These are phyloP conservation scores for Tetrahymena malaccensis DNA, from an alignment of 73 alveolate species.

Conservation along the genomic window DNA sequence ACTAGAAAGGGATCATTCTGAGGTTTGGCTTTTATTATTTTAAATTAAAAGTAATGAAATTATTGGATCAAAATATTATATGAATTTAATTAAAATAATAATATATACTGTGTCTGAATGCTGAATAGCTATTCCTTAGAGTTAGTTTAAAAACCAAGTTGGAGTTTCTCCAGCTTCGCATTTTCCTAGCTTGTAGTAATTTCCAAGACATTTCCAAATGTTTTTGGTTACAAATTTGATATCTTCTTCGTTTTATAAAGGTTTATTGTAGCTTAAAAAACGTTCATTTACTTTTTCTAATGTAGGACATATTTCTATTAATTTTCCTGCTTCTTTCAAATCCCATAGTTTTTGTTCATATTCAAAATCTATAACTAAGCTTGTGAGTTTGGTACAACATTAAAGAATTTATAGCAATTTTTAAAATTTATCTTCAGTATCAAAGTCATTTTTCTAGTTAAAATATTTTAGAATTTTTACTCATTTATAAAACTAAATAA, in stretches of 20 bases:
- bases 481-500: slow-evolving; percentile 19
- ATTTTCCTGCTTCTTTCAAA: slow-evolving; percentile 15
- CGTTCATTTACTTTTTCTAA: slow-evolving; percentile 46
- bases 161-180: slow-evolving; percentile 73
- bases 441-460: background rate
- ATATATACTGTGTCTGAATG: slow-evolving; percentile 67
- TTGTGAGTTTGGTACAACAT: slow-evolving; percentile 19
- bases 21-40: slow-evolving; percentile 49
- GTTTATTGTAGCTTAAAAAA: background rate
- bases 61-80: too few species aligned
- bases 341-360: slow-evolving; percentile 44
- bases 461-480: too few species aligned
- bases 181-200: slow-evolving; percentile 66
- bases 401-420: background rate
- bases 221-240: slow-evolving; percentile 46
- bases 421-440: background rate
- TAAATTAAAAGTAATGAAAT: too few species aligned
- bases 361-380: slow-evolving; percentile 45
- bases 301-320: slow-evolving; percentile 28
- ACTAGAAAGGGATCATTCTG: slow-evolving; percentile 75
- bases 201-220: slow-evolving; percentile 68
- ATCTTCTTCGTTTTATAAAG: slow-evolving; percentile 46
- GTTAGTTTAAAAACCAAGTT: slow-evolving; percentile 85
- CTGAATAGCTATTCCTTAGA: slow-evolving; percentile 72
- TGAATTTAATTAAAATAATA: too few species aligned